These are phyloP conservation scores for Skeletonema costatum DNA, from an alignment of 108 stramenopile genomes.

Conservation along the genomic window DNA sequence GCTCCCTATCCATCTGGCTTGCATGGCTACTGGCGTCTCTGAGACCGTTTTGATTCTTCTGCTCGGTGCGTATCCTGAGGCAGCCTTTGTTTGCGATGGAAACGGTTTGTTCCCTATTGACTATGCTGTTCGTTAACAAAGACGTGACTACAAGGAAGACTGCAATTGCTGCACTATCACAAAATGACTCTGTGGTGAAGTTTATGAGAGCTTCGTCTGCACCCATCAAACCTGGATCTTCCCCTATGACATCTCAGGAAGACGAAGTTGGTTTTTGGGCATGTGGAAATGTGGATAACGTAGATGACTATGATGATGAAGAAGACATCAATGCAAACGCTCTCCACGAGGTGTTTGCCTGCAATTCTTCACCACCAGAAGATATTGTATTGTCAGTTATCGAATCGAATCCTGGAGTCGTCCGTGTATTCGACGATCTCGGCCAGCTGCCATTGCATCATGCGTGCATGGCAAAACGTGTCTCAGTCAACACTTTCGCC, in stretches of 20 bases:
- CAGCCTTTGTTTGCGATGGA: not conserved
- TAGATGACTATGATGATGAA: not conserved
- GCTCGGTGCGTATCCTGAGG: not conserved
- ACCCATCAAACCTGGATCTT: too few species aligned
- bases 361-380: not conserved
- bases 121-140: not conserved
- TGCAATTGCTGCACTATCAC: not conserved
- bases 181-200: not conserved
- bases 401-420: constrained; percentile 16
- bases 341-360: not conserved
- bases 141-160: not conserved
- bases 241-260: too few species aligned
- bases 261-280: not conserved
- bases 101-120: not conserved
- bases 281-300: not conserved
- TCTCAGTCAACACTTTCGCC: constrained; percentile 14
- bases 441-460: constrained; percentile 29
- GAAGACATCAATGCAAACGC: not conserved
- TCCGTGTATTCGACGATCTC: not conserved
- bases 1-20: not conserved
- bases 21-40: not conserved
- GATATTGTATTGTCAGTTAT: constrained; percentile 1
- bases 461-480: constrained; percentile 2
- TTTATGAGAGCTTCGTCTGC: too few species aligned
- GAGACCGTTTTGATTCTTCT: not conserved